Conservation (phyloP, 225 moss, liverwort and hornwort genomes). For the Polytrichum formosum region DNA sequence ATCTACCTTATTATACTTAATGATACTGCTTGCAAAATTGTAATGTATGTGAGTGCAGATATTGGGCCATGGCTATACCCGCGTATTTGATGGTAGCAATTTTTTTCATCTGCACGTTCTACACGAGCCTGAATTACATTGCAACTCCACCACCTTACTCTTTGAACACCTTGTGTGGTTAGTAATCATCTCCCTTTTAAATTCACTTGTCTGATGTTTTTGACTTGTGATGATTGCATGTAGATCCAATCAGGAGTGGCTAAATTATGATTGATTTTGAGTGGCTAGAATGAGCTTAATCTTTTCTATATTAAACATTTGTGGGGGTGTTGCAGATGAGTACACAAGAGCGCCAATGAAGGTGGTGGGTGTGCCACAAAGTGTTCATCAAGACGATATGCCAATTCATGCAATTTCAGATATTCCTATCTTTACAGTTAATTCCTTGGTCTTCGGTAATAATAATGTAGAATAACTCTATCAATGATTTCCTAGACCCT, state of each 20-base stretch:
- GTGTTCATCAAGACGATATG: constrained; percentile 28
- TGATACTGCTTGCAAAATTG: too few relatives aligned
- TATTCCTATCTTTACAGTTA: constrained; percentile 69
- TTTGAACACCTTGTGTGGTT: constrained; percentile 63
- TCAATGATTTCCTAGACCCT: too few relatives aligned
- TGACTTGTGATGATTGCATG: neutral
- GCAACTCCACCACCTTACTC: constrained; percentile 69
- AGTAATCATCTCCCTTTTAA: constrained; percentile 12
- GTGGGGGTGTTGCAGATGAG: constrained; percentile 38
- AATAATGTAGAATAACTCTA: too few relatives aligned
- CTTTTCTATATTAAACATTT: neutral
- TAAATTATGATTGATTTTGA: too few relatives aligned
- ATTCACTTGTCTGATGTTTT: neutral
- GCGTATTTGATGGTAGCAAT: constrained; percentile 63
- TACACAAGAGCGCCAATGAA: constrained; percentile 45
- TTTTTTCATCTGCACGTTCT: constrained; percentile 59
- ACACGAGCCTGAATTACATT: constrained; percentile 66
- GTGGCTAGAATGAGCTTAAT: neutral
- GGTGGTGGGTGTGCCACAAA: neutral
- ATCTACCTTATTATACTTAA: too few relatives aligned
- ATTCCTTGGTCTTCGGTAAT: constrained; percentile 53
- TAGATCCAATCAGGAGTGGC: neutral
- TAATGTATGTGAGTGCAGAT: constrained; percentile 25
- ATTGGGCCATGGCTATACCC: constrained; percentile 96
- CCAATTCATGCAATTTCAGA: constrained; percentile 72